These are phyloP conservation scores for Solanum phureja DNA, from an alignment of 257 asterid species.

Conservation along the genomic window DNA sequence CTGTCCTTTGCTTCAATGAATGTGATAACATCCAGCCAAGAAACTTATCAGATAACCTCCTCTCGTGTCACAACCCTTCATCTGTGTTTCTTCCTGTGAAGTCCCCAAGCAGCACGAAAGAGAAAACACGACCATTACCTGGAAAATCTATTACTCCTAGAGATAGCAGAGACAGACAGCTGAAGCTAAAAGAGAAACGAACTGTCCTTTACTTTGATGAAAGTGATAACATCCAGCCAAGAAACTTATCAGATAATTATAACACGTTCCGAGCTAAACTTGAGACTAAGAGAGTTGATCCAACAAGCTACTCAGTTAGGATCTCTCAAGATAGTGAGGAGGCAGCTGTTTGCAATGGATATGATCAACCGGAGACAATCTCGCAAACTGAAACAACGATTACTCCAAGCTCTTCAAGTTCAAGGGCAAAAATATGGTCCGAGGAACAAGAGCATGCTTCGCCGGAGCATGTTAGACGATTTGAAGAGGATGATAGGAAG, in stretches of 20 bases:
- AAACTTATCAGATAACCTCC: slow-evolving; percentile 13
- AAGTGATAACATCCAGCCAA: slow-evolving; percentile 19
- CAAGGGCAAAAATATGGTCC: slow-evolving; percentile 20
- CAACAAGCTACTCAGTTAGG: slow-evolving; percentile 60
- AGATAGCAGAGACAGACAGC: slow-evolving; percentile 22
- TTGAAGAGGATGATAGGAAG: slow-evolving; percentile 15
- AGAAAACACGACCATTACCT: slow-evolving; percentile 39
- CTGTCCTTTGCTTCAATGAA: slow-evolving; percentile 49
- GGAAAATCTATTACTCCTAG: slow-evolving; percentile 30
- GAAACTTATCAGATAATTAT: slow-evolving; percentile 19
- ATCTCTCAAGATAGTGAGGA: slow-evolving; percentile 58
- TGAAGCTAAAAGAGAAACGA: slow-evolving; percentile 32
- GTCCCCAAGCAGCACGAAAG: slow-evolving; percentile 57
- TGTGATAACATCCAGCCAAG: slow-evolving; percentile 17
- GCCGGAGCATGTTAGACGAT: slow-evolving; percentile 6
- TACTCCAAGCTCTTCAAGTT: slow-evolving; percentile 15
- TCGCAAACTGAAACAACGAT: slow-evolving; percentile 30
- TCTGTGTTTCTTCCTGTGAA: slow-evolving; percentile 81
- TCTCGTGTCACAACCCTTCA: slow-evolving; percentile 48
- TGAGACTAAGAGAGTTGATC: slow-evolving; percentile 75
- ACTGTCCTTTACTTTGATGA: slow-evolving; percentile 56
- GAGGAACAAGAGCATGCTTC: slow-evolving; percentile 28
- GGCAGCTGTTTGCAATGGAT: slow-evolving; percentile 40
- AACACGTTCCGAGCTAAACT: slow-evolving; percentile 27
- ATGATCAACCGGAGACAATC: slow-evolving; percentile 28